A percentile compares a stretch with the other conserved stretches of the same genome.
Conservation (phyloP, 495 filamentous ascomycete species). For the Penicillium coprophilum region DNA sequence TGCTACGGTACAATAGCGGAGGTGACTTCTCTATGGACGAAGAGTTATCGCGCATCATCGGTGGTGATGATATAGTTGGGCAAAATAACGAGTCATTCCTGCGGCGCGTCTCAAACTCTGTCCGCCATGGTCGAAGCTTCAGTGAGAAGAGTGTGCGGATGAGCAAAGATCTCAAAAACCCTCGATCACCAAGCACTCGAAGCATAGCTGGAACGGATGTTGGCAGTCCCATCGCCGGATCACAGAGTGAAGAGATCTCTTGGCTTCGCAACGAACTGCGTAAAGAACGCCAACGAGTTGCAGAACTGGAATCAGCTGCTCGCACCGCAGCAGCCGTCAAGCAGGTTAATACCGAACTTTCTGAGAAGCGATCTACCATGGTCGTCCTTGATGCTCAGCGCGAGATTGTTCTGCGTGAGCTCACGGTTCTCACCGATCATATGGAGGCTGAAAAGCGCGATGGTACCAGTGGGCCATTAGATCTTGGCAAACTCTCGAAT, state of each 20-base stretch:
- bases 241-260: slow-evolving; percentile 69
- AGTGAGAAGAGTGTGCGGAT: slow-evolving; percentile 64
- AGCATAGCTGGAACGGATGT: slow-evolving; percentile 62
- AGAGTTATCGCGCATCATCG: slow-evolving; percentile 79
- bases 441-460: slow-evolving; percentile 65
- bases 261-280: slow-evolving; percentile 75
- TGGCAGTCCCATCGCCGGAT: slow-evolving; percentile 67
- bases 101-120: slow-evolving; percentile 85
- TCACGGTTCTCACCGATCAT: slow-evolving; percentile 82
- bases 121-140: slow-evolving; percentile 88
- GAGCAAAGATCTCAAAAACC: slow-evolving; percentile 58
- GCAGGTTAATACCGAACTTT: slow-evolving; percentile 78
- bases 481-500: slow-evolving; percentile 74
- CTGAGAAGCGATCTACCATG: slow-evolving; percentile 93
- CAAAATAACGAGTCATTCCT: slow-evolving; percentile 64
- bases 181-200: slow-evolving; percentile 71
- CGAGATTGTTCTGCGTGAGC: slow-evolving; percentile 90
- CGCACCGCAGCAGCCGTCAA: slow-evolving; percentile 76
- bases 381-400: slow-evolving; percentile 93
- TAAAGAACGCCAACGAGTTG: slow-evolving; percentile 74
- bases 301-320: slow-evolving; percentile 75
- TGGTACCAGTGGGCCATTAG: slow-evolving; percentile 60
- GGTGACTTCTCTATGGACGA: slow-evolving; percentile 88
- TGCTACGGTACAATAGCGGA: slow-evolving; percentile 69
- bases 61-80: slow-evolving; percentile 57